Evolutionary conservation across 2,329 filamentous ascomycete genomes (phyloP).

Genomic region (Ilyonectria destructans): DNA sequence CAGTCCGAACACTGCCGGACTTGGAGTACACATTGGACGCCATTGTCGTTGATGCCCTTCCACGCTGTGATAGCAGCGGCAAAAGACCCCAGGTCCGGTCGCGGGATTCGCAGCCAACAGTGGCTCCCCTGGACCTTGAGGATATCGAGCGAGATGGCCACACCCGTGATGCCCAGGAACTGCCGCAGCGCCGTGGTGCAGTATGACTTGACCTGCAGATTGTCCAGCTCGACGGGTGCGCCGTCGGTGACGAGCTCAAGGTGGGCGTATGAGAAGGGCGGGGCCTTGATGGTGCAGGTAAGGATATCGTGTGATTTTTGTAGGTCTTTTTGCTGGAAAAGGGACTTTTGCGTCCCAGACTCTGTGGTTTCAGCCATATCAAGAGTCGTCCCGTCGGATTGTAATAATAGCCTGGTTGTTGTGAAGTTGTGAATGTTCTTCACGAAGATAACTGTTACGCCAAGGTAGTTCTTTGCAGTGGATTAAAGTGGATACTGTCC

Average conservation of each 20-base stretch:
- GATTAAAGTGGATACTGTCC: conserved; percentile 11
- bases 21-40: conserved; percentile 66
- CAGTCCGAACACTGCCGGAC: conserved; percentile 75
- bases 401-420: neutral
- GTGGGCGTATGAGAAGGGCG: conserved; percentile 72
- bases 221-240: conserved; percentile 65
- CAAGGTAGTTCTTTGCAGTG: neutral
- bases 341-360: conserved; percentile 43
- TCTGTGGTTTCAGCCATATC: conserved; percentile 45
- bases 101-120: conserved; percentile 77
- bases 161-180: conserved; percentile 80
- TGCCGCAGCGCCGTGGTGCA: conserved; percentile 76
- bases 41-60: conserved; percentile 64
- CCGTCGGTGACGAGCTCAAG: conserved; percentile 63
- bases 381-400: neutral
- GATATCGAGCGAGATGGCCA: conserved; percentile 79
- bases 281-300: conserved; percentile 66
- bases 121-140: conserved; percentile 71
- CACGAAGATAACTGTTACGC: neutral
- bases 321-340: conserved; percentile 53
- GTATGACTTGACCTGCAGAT: conserved; percentile 74
- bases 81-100: conserved; percentile 73
- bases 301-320: conserved; percentile 65
- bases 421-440: conserved; percentile 2
- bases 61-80: conserved; percentile 78